These are phyloP conservation scores for Sindora glabra DNA, from an alignment of 306 rosid genomes.

Conservation along the genomic window DNA sequence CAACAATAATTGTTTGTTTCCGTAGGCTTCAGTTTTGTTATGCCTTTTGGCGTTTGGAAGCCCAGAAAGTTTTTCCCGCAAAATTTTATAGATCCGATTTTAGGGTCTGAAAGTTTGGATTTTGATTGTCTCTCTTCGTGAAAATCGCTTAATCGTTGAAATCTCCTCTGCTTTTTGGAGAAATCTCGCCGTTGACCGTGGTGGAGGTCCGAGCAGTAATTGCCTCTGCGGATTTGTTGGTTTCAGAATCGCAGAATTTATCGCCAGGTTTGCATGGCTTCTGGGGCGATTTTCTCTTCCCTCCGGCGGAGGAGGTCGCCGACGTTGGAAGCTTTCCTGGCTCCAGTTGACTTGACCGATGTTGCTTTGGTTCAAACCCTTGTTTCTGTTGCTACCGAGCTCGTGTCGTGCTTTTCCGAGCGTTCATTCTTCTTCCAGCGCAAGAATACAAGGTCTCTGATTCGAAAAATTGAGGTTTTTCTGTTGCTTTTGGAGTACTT, in stretches of 20 bases:
- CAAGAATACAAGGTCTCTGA: slow-evolving; percentile 60
- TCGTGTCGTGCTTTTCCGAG: slow-evolving; percentile 50
- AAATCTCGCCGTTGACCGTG: too few relatives aligned
- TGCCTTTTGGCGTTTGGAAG: not conserved
- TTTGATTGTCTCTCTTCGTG: not conserved
- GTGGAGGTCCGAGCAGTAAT: not conserved
- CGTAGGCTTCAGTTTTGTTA: not conserved
- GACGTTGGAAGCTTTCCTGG: slow-evolving; percentile 71
- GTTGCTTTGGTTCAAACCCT: slow-evolving; percentile 67
- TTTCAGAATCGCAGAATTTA: slow-evolving; percentile 13
- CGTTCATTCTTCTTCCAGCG: slow-evolving; percentile 53
- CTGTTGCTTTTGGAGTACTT: slow-evolving; percentile 56
- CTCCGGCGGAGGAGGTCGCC: slow-evolving; percentile 88
- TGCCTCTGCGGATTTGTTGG: too few relatives aligned
- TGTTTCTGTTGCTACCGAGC: slow-evolving; percentile 40
- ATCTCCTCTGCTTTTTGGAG: not conserved
- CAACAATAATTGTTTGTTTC: too few relatives aligned
- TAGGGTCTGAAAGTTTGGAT: not conserved
- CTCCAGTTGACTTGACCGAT: slow-evolving; percentile 75
- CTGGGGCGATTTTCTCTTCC: slow-evolving; percentile 79
- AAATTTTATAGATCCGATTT: slow-evolving; percentile 23
- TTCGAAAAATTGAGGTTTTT: slow-evolving; percentile 58
- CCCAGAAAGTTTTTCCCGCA: not conserved
- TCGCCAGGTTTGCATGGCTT: slow-evolving; percentile 41
- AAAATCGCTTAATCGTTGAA: not conserved